Conservation (phyloP, 768 basidiomycete genomes). For the Leccinum ochraceum region DNA sequence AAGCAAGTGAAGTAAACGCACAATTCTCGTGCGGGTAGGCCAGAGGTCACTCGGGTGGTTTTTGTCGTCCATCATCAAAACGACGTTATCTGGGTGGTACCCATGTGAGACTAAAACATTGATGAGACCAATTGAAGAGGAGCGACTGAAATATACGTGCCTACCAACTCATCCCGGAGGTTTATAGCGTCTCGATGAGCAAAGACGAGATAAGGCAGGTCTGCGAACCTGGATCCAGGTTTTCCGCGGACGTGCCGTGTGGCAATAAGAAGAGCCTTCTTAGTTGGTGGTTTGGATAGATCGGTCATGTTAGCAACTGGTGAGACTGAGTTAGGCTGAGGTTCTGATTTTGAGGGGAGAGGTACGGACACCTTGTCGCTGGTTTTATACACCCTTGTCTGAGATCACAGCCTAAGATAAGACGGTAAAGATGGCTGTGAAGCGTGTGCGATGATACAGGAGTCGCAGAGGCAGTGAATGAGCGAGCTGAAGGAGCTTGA, state of each 20-base stretch:
- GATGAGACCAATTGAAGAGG: not conserved
- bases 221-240: not conserved
- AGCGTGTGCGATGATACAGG: not conserved
- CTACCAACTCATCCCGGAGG: not conserved
- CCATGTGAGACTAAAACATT: not conserved
- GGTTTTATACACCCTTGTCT: not conserved
- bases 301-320: not conserved
- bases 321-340: not conserved
- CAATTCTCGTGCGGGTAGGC: not conserved
- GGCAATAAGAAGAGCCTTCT: not conserved
- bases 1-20: not conserved
- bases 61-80: not conserved
- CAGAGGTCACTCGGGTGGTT: not conserved
- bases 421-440: not conserved
- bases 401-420: not conserved
- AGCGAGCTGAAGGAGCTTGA: not conserved
- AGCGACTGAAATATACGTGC: not conserved
- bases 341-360: not conserved
- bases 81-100: not conserved
- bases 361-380: not conserved
- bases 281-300: not conserved
- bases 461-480: not conserved
- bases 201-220: not conserved
- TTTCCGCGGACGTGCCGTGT: not conserved
- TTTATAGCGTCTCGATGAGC: not conserved